A percentile compares a stretch with the other conserved stretches of the same genome.
These are phyloP conservation scores for Annulohypoxylon moriforme DNA, from an alignment of 495 filamentous ascomycete species.

Conservation along the genomic window DNA sequence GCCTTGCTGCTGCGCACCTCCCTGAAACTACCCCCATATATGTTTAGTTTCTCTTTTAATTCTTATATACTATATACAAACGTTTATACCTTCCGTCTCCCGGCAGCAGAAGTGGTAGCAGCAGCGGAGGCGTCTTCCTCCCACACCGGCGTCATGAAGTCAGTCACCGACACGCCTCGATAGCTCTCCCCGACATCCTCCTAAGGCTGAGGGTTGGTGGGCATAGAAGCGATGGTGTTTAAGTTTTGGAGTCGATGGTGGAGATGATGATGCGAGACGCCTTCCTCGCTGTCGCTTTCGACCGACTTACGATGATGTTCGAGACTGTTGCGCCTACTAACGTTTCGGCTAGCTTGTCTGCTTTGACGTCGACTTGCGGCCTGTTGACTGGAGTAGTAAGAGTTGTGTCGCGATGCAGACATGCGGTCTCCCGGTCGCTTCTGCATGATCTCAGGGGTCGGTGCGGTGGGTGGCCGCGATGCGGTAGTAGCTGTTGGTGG, in stretches of 20 bases:
- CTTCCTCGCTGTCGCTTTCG: slow-evolving; percentile 29
- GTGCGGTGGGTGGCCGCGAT: slow-evolving; percentile 31
- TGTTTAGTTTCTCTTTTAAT: slow-evolving; percentile 1
- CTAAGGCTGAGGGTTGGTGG: slow-evolving; percentile 10
- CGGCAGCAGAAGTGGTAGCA: background rate
- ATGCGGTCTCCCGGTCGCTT: slow-evolving; percentile 42
- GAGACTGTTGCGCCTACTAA: slow-evolving; percentile 39
- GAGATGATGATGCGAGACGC: slow-evolving; percentile 36
- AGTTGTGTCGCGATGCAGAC: slow-evolving; percentile 42
- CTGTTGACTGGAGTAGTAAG: slow-evolving; percentile 45
- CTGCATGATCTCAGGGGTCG: slow-evolving; percentile 36
- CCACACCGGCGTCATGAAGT: background rate
- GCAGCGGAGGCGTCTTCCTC: slow-evolving; percentile 13
- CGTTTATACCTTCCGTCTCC: slow-evolving; percentile 2
- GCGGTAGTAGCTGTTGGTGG: slow-evolving; percentile 28
- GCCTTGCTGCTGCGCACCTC: background rate
- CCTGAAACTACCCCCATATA: slow-evolving; percentile 5
- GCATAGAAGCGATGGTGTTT: slow-evolving; percentile 41
- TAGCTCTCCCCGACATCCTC: background rate
- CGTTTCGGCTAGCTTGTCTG: slow-evolving; percentile 44
- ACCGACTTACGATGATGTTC: slow-evolving; percentile 29
- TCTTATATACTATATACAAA: slow-evolving; percentile 25
- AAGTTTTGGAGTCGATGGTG: slow-evolving; percentile 40
- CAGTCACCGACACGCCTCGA: background rate
- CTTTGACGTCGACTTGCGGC: slow-evolving; percentile 45